Evolutionary conservation across 306 rosid species (phyloP).

Genomic region (Vicia sativa): DNA sequence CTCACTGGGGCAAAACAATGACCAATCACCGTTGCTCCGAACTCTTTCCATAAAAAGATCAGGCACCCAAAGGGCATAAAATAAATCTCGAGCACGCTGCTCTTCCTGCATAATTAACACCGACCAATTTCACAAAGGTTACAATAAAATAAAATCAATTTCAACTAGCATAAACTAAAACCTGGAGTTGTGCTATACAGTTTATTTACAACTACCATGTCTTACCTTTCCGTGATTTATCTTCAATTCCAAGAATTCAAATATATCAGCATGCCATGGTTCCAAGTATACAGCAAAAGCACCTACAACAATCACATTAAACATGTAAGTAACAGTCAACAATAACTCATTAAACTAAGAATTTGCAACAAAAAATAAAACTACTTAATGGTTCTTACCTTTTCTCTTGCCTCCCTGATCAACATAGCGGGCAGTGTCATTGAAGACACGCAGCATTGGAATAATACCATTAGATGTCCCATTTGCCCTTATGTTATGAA

Average conservation of each 20-base stretch:
- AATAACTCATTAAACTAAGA: not conserved
- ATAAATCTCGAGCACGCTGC: slow-evolving; percentile 92
- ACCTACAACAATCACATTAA: slow-evolving; percentile 52
- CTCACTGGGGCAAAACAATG: slow-evolving; percentile 82
- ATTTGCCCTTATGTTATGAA: slow-evolving; percentile 79
- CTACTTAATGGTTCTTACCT: no score
- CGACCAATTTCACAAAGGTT: no score
- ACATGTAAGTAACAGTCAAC: not conserved
- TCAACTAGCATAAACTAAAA: slow-evolving; percentile 12
- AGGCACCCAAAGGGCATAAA: slow-evolving; percentile 96
- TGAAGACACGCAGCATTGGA: slow-evolving; percentile 86
- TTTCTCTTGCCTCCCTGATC: slow-evolving; percentile 99
- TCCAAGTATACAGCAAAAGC: slow-evolving; percentile 96
- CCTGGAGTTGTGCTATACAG: not conserved
- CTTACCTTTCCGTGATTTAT: slow-evolving; percentile 93
- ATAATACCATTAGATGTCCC: slow-evolving; percentile 92
- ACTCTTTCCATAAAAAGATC: slow-evolving; percentile 98
- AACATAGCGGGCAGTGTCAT: slow-evolving; percentile 96
- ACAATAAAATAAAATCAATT: not conserved
- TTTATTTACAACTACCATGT: not conserved
- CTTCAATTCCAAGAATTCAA: slow-evolving; percentile 80
- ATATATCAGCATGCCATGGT: slow-evolving; percentile 98
- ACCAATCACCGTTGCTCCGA: slow-evolving; percentile 75
- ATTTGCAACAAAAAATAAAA: not conserved
- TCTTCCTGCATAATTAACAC: slow-evolving; percentile 84